Evolutionary conservation across 768 basidiomycete species (phyloP).

Genomic region (Macrolepiota fuliginosa): DNA sequence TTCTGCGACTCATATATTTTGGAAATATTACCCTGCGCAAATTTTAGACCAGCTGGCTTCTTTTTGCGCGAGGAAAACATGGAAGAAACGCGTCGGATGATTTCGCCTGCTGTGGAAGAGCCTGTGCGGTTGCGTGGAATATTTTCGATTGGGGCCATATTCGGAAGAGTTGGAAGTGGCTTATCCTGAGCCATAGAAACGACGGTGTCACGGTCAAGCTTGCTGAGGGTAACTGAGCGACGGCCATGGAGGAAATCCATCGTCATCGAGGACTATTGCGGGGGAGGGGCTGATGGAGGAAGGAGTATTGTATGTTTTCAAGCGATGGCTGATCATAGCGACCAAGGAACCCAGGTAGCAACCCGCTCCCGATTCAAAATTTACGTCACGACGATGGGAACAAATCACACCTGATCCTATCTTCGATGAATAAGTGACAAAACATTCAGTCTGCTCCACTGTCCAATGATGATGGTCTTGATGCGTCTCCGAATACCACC

Average conservation of each 20-base stretch:
- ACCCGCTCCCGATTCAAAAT: constrained; percentile 1
- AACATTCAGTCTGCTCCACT: not conserved
- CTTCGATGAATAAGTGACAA: not conserved
- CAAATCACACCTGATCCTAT: not conserved
- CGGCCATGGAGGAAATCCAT: constrained; percentile 4
- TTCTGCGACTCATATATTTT: constrained; percentile 13
- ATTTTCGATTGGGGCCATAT: constrained; percentile 6
- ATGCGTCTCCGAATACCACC: no score
- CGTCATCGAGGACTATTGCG: not conserved
- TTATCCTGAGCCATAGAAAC: not conserved
- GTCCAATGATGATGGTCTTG: not conserved
- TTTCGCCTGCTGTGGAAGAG: constrained; percentile 11
- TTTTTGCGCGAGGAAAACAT: constrained; percentile 22
- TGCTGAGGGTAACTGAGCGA: not conserved
- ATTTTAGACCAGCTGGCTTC: constrained; percentile 3
- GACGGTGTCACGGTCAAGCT: not conserved
- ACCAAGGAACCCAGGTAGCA: not conserved
- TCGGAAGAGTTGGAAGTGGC: constrained; percentile 3
- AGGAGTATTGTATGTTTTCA: not conserved
- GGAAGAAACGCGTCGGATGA: constrained; percentile 29
- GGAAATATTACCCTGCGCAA: constrained; percentile 8
- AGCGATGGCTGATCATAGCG: not conserved
- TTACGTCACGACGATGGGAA: constrained; percentile 14
- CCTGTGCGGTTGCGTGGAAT: constrained; percentile 2
- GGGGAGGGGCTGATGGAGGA: no score